Evolutionary conservation across 116 monocot species (phyloP), one percentile per base, ranked within the genome.

Genomic region (Dioscorea cayenensis): DNA sequence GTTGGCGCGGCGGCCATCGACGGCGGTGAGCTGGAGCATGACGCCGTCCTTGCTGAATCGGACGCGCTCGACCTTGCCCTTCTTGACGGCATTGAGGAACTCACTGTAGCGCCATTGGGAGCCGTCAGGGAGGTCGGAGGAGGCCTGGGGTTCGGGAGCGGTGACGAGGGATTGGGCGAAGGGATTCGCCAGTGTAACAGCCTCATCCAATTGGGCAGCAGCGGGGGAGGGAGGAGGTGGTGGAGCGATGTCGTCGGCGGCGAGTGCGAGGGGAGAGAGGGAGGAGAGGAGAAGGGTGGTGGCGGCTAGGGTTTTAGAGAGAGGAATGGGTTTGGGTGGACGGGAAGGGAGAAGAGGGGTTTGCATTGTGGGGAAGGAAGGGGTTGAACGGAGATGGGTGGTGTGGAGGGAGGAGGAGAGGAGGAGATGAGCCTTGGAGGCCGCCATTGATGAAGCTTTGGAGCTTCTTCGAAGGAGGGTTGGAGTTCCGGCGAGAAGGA

Each of bases 51-150:
- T 93, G 78, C 81, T 82, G 83, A 99, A 99, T 10, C 99, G 77
- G 21, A 99, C 93, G 21, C 94, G 84, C 80, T 99, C 91, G 6
- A 99, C 92, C 78, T 99, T 99, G 16, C 99, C 99, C 51, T 79
- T 82, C 87, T 86, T 93, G 52, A 99, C 94, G 67, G 99, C 94
- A 79, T 82, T 91, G 51, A 99, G 86, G 88, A 99, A 99, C 77
- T 99, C 99, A 70, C 90, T 89, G 84, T 99, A 99, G 12, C 99
- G 84, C 99, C 99, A 99, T 74, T 93, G 88, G 32, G 86, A 69
- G 49, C 90, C 90, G 2, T 99, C 94, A 51, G 94, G 94, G 80
- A 99, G 75, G 76, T 99, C 99, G 28, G 80, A n/a, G 60, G 82
- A 65, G 28, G 78, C 43, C 50, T 88, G 81, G 58, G 95, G 89